Conservation (phyloP, 371 early-diverging fungal species). For the Dentiscutata heterogama region DNA sequence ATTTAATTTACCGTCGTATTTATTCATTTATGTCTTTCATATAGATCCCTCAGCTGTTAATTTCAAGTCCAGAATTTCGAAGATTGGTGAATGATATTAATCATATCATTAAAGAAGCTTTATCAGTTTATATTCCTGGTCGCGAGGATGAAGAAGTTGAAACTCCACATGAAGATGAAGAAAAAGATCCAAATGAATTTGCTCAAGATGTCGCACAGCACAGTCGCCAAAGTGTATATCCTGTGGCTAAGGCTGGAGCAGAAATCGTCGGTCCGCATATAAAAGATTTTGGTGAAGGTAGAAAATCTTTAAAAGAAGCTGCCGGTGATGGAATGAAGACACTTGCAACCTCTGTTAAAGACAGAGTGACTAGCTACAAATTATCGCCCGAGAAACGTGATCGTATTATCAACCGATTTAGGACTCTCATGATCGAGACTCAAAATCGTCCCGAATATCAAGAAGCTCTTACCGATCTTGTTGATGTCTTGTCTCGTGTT, state of each 20-base stretch:
- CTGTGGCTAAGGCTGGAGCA: background rate
- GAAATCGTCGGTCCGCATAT: background rate
- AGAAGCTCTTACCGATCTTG: conserved; percentile 52
- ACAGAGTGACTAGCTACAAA: background rate
- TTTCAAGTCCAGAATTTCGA: conserved; percentile 57
- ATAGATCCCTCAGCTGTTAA: conserved; percentile 50
- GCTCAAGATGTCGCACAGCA: background rate
- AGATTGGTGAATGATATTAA: conserved; percentile 51
- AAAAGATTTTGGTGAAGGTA: conserved; percentile 18
- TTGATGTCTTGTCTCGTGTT: conserved; percentile 48
- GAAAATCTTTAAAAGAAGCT: conserved; percentile 3
- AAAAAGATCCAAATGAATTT: background rate
- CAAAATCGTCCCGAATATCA: conserved; percentile 55
- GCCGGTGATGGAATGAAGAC: background rate
- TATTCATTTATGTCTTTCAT: background rate
- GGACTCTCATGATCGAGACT: conserved; percentile 46
- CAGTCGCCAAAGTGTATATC: background rate
- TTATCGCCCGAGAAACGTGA: conserved; percentile 47
- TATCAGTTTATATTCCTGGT: conserved; percentile 37
- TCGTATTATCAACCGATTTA: conserved; percentile 41
- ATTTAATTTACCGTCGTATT: too few species aligned
- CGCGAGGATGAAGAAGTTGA: conserved; percentile 8
- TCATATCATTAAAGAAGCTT: conserved; percentile 49
- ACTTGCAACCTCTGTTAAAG: background rate
- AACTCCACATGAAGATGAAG: conserved; percentile 15